phyloP scores from a whole-genome alignment of 1,284 basidiomycete species.

The Trametes polyzona region DNA sequence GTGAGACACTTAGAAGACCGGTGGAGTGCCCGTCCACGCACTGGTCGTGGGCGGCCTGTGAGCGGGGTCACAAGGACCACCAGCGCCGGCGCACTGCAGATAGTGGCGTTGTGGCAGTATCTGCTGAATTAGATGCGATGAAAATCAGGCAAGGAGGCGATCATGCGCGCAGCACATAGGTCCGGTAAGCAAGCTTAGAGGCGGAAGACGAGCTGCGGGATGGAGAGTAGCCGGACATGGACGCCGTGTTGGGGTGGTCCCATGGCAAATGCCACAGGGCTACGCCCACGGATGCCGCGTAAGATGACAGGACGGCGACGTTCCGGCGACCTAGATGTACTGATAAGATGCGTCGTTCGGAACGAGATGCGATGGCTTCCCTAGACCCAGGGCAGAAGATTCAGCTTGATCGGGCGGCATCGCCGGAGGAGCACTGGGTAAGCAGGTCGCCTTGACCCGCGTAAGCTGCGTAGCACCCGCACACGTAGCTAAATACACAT shows the following conservation, averaged over 20 bases:
- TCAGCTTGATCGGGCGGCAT: not conserved
- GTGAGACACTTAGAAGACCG: not conserved
- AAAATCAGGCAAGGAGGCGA: not conserved
- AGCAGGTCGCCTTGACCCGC: no score
- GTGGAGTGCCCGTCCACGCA: not conserved
- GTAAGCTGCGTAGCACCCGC: no score
- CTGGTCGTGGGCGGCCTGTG: not conserved
- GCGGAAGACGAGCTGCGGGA: not conserved
- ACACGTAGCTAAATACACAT: no score
- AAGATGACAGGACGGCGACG: not conserved
- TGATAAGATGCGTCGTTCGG: not conserved
- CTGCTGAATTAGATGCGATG: constrained; percentile 2
- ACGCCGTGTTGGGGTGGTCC: not conserved
- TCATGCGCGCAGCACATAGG: not conserved
- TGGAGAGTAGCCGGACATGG: not conserved
- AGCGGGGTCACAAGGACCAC: constrained; percentile 13
- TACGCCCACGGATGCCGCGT: not conserved
- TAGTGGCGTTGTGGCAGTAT: constrained; percentile 19
- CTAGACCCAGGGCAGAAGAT: not conserved
- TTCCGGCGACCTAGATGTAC: not conserved
- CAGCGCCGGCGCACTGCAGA: constrained; percentile 6
- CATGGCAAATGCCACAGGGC: not conserved
- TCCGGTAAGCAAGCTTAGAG: not conserved
- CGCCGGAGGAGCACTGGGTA: no score
- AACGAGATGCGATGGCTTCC: not conserved